These are phyloP conservation scores for Nicotiana undulata DNA, from an alignment of 257 asterid genomes.

Conservation along the genomic window DNA sequence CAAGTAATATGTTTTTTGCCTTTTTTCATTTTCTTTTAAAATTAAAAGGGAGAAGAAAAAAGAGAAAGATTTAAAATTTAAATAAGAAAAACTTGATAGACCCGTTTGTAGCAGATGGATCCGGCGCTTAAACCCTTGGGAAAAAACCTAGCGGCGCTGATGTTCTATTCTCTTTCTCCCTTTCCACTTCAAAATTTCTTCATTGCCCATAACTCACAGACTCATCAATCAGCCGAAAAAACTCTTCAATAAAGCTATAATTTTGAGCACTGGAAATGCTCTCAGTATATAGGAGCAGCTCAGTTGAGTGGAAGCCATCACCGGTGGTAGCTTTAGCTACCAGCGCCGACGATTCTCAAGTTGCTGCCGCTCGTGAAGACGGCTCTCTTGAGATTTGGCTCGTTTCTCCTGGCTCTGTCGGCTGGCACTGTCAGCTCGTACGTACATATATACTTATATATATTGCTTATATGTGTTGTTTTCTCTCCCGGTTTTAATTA, in stretches of 20 bases:
- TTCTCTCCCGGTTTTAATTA: background rate
- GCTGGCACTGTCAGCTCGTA: constrained; percentile 99
- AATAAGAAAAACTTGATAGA: background rate
- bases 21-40: too few relatives aligned
- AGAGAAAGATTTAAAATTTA: too few relatives aligned
- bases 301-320: constrained; percentile 85
- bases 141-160: constrained; percentile 7
- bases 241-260: background rate
- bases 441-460: constrained; percentile 4
- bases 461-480: background rate
- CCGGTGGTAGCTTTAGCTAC: constrained; percentile 88
- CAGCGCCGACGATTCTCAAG: constrained; percentile 81
- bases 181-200: background rate
- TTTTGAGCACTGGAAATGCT: constrained; percentile 26
- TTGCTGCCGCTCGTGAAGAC: constrained; percentile 93
- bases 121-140: constrained; percentile 7
- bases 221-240: background rate
- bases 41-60: too few relatives aligned
- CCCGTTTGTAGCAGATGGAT: background rate
- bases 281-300: constrained; percentile 43
- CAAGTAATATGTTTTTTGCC: too few relatives aligned
- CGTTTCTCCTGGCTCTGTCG: constrained; percentile 96
- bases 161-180: background rate
- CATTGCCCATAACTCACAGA: background rate
- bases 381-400: constrained; percentile 96